Evolutionary conservation across 169 alveolate species (phyloP), one percentile per base, ranked within the genome.

Genomic region (Blepharisma undulans): DNA sequence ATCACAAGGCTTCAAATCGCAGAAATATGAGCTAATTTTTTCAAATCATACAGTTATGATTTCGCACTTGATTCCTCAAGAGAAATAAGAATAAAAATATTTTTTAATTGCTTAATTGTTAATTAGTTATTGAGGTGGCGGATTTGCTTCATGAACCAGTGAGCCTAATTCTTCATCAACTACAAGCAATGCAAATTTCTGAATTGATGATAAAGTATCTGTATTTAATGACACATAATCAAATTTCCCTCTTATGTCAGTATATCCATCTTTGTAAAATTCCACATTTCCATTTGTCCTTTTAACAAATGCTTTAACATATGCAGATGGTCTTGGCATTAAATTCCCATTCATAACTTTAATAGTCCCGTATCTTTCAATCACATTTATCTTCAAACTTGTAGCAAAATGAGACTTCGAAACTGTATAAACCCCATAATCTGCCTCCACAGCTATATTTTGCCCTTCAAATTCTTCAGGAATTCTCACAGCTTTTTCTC

Each of bases 191-290:
- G 97, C 93, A 79, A 97, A 95, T 88, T 94, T 96, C 16, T 92
- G 76, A 10, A 96, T 94, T 29, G 92, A 82, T 16, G 81, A 91
- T 34, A 96, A 89, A 66, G 86, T 90, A 74, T 93, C 94, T n/a
- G 97, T 93, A 87, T 94, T 96, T 30, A 95, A 82, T 21, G 95
- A 88, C 18, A 96, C 95, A 90, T 97, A 97, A 87, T 95, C 97
- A 87, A 97, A 97, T 89, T 95, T 95, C 33, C 98, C 98, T 91
- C 97, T 93, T 79, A 96, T 92, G 92, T 97, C 98, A 74, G 98
- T 97, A 90, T 96, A 97, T 4, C 98, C 98, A 92, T 97, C 98
- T 90, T 94, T 96, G 82, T 95, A 95, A 94, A 96, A 97, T 27
- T 90, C 92, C 8, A 89, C 93, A 32, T 92, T 84, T 72, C 95